A percentile compares a stretch with the other conserved stretches of the same genome.
Evolutionary conservation across 495 filamentous ascomycete genomes (phyloP).

Genomic region (Terfezia boudieri): DNA sequence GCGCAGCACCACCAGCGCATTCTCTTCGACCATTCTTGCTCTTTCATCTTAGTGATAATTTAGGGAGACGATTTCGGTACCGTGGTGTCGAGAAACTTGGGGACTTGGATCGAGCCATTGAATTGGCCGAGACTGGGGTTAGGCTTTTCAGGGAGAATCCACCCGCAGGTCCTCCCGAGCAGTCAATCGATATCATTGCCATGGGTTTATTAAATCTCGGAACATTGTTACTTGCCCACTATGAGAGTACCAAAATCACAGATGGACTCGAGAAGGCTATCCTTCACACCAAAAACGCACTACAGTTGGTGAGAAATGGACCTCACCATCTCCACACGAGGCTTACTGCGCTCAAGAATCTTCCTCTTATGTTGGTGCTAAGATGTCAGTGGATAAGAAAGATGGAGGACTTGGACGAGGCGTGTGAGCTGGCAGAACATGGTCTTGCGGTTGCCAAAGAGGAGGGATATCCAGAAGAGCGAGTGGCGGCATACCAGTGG

Average conservation of each 20-base stretch:
- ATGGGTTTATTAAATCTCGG: no score
- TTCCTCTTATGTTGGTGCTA: background rate
- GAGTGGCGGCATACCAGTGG: background rate
- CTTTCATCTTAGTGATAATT: no score
- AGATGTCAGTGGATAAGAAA: slow-evolving; percentile 1
- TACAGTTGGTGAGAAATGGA: background rate
- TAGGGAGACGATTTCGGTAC: no score
- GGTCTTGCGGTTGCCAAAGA: background rate
- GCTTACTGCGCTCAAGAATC: background rate
- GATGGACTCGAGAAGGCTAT: slow-evolving; percentile 2
- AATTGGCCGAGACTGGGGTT: no score
- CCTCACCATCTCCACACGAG: background rate
- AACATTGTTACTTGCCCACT: no score
- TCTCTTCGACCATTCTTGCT: no score
- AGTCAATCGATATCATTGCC: no score
- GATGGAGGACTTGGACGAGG: background rate
- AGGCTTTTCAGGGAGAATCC: no score
- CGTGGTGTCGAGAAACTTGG: no score
- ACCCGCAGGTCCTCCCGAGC: no score
- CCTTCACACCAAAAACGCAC: background rate
- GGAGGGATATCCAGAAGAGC: background rate
- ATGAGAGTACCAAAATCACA: background rate
- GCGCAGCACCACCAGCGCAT: no score
- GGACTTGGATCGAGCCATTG: no score
- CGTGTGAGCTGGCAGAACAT: background rate